A percentile compares a stretch with the other conserved stretches of the same genome.
phyloP scores from a whole-genome alignment of 768 basidiomycete genomes.

The Neoboletus subvelutipes region DNA sequence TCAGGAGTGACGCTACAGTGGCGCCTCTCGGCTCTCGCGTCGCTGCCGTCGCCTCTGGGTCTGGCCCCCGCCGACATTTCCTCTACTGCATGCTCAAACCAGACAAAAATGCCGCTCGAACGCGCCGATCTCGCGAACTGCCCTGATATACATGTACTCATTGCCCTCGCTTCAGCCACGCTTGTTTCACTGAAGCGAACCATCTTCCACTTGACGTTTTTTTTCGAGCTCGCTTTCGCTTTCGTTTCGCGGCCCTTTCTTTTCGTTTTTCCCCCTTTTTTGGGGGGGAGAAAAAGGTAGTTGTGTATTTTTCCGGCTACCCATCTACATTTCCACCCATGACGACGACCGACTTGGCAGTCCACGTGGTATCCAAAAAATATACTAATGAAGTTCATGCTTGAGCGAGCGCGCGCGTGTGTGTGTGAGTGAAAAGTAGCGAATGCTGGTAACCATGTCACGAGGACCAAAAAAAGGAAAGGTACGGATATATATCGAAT shows the following conservation, averaged over 20 bases:
- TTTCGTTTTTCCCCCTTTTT: neutral
- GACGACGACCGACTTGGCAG: slow-evolving; percentile 1
- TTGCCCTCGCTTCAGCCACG: neutral
- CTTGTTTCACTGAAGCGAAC: neutral
- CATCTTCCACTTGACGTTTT: too few species aligned
- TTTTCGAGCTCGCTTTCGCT: neutral
- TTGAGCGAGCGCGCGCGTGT: too few species aligned
- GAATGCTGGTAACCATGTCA: slow-evolving; percentile 11
- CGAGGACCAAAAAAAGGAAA: neutral
- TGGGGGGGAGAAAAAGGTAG: neutral
- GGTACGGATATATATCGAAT: neutral
- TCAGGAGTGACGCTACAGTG: slow-evolving; percentile 69
- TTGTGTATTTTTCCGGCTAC: neutral
- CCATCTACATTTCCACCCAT: neutral
- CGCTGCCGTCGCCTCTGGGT: slow-evolving; percentile 61
- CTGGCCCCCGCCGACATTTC: slow-evolving; percentile 81
- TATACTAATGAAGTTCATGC: neutral
- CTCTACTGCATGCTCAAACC: slow-evolving; percentile 75
- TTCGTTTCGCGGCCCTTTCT: too few species aligned
- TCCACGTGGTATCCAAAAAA: slow-evolving; percentile 21
- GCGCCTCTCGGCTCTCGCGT: slow-evolving; percentile 59
- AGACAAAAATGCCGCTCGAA: slow-evolving; percentile 47
- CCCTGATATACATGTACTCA: neutral
- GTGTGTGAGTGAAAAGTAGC: neutral
- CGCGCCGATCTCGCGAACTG: slow-evolving; percentile 44